Evolutionary conservation across 305 asterid species (phyloP).

Genomic region (Plantago lanceolata): DNA sequence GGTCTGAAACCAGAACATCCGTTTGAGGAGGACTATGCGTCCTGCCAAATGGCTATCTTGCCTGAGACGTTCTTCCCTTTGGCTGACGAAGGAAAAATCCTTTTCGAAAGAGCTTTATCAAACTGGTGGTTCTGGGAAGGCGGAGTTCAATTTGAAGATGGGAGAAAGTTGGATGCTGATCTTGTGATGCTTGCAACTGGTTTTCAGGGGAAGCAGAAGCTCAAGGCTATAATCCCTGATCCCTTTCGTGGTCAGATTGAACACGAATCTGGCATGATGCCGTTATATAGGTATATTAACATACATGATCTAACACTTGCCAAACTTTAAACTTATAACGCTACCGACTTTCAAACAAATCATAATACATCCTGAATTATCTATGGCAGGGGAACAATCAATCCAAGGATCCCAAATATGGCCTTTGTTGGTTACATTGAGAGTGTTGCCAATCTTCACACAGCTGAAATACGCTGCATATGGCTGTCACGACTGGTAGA

Average conservation of each 20-base stretch:
- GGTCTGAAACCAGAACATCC: constrained; percentile 86
- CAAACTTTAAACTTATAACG: not conserved
- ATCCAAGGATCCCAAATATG: constrained; percentile 77
- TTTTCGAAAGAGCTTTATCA: constrained; percentile 47
- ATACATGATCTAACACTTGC: not conserved
- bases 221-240: constrained; percentile 38
- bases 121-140: constrained; percentile 72
- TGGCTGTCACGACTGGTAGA: constrained; percentile 65
- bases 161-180: constrained; percentile 63
- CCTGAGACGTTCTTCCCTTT: constrained; percentile 67
- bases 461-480: constrained; percentile 81
- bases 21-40: constrained; percentile 84
- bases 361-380: not conserved
- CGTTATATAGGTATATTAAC: constrained; percentile 27
- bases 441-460: constrained; percentile 80
- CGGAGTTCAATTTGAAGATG: constrained; percentile 75
- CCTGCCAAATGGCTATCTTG: constrained; percentile 92
- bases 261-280: constrained; percentile 29
- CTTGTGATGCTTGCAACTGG: constrained; percentile 81
- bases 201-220: constrained; percentile 63
- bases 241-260: constrained; percentile 29
- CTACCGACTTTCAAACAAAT: not conserved
- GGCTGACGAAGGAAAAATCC: constrained; percentile 68
- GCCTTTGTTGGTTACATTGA: constrained; percentile 78
- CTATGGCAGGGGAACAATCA: constrained; percentile 69